phyloP scores from a whole-genome alignment of 441 rosid genomes.

The Erodium texanum region DNA sequence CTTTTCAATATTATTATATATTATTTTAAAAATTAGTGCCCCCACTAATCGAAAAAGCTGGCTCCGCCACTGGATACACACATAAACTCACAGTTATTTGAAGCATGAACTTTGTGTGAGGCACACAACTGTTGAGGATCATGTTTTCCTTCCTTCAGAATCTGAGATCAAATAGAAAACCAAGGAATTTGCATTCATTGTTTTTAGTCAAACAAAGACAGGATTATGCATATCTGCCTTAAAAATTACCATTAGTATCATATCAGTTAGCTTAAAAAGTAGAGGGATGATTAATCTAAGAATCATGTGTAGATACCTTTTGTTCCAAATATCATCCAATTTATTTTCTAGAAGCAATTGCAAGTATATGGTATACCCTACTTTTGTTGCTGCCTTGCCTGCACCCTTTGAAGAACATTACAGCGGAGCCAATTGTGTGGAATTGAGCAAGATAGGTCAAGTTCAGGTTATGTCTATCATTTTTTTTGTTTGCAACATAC shows the following conservation, averaged over 20 bases:
- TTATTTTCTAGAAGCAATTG: neutral
- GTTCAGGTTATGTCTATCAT: neutral
- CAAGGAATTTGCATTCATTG: too few species aligned
- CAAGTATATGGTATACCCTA: neutral
- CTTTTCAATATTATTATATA: too few species aligned
- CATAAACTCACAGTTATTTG: neutral
- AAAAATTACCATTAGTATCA: neutral
- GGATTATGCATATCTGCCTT: too few species aligned
- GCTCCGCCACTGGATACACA: too few species aligned
- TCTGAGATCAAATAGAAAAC: too few species aligned
- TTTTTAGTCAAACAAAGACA: too few species aligned
- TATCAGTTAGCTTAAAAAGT: neutral
- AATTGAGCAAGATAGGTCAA: neutral
- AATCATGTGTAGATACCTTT: neutral
- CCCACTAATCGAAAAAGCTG: too few species aligned
- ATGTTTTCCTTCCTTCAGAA: too few species aligned
- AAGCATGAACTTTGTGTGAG: neutral
- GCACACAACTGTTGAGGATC: too few species aligned
- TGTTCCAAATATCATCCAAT: neutral
- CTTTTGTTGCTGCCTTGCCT: neutral
- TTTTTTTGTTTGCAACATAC: neutral
- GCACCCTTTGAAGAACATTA: neutral
- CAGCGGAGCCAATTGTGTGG: neutral
- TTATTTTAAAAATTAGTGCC: too few species aligned
- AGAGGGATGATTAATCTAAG: neutral